phyloP scores from a whole-genome alignment of 441 rosid species.

The Gossypium davidsonii region DNA sequence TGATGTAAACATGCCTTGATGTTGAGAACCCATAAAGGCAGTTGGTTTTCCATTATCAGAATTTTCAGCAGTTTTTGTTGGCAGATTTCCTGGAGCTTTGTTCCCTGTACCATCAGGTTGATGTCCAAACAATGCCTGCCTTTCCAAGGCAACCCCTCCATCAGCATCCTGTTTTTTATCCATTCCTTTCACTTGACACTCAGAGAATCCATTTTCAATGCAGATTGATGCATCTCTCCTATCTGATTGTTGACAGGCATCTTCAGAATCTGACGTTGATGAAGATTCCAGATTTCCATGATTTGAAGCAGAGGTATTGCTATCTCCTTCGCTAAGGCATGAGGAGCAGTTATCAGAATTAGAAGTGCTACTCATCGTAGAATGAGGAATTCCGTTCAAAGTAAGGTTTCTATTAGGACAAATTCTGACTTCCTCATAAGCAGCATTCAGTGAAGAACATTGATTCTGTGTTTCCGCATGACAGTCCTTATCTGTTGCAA shows the following conservation, averaged over 20 bases:
- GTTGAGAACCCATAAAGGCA: slow-evolving; percentile 38
- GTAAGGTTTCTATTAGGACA: slow-evolving; percentile 24
- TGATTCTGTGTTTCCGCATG: slow-evolving; percentile 22
- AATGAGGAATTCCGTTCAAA: slow-evolving; percentile 28
- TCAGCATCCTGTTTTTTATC: slow-evolving; percentile 31
- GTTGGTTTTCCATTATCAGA: slow-evolving; percentile 33
- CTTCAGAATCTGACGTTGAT: slow-evolving; percentile 77
- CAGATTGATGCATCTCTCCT: slow-evolving; percentile 45
- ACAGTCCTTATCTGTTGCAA: slow-evolving; percentile 22
- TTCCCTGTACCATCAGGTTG: slow-evolving; percentile 30
- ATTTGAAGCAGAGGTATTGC: slow-evolving; percentile 46
- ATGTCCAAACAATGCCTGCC: slow-evolving; percentile 26
- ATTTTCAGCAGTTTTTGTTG: slow-evolving; percentile 29
- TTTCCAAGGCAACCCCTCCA: slow-evolving; percentile 30
- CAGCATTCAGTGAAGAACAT: slow-evolving; percentile 24
- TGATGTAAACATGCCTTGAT: slow-evolving; percentile 43
- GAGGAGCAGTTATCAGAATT: slow-evolving; percentile 66
- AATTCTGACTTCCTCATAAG: slow-evolving; percentile 26
- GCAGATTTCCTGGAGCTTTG: slow-evolving; percentile 29
- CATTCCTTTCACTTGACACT: slow-evolving; percentile 25
- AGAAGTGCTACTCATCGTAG: slow-evolving; percentile 33
- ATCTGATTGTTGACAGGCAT: slow-evolving; percentile 57
- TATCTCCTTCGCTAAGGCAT: slow-evolving; percentile 68
- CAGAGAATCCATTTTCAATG: slow-evolving; percentile 34
- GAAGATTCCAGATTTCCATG: slow-evolving; percentile 51